A percentile compares a stretch with the other conserved stretches of the same genome.
Evolutionary conservation across 495 filamentous ascomycete genomes (phyloP).

Genomic region (Chaetomium fimeti): DNA sequence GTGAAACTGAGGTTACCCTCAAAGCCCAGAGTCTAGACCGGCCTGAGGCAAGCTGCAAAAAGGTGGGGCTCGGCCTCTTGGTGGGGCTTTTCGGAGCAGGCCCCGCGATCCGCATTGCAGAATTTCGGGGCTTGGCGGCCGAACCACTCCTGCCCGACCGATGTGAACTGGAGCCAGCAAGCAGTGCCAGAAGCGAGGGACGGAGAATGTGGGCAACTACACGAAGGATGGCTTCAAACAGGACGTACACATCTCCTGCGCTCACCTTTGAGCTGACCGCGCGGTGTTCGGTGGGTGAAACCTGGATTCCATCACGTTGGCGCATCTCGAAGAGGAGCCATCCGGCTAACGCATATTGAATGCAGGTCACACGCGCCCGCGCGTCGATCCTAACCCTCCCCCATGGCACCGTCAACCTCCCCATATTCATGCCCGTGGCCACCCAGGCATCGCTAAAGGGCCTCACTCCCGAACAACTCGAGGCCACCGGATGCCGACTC

Average conservation of each 20-base stretch:
- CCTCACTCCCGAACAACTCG: constrained; percentile 86
- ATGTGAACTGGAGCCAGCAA: constrained; percentile 1
- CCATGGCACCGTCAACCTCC: constrained; percentile 84
- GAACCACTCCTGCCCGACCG: background rate
- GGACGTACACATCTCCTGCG: constrained; percentile 52
- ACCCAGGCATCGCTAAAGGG: constrained; percentile 98
- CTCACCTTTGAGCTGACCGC: constrained; percentile 78
- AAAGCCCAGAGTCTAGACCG: background rate
- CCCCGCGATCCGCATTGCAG: background rate
- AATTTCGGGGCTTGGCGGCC: constrained; percentile 7
- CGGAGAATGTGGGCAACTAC: constrained; percentile 33
- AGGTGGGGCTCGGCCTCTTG: background rate
- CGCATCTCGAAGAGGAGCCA: background rate
- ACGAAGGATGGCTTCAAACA: constrained; percentile 49
- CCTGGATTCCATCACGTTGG: background rate
- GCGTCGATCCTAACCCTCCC: constrained; percentile 87
- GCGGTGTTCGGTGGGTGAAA: constrained; percentile 71
- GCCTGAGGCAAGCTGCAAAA: background rate
- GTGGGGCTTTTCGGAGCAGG: background rate
- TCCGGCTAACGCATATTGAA: background rate
- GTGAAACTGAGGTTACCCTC: background rate
- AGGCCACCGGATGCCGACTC: constrained; percentile 80
- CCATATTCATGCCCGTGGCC: constrained; percentile 97
- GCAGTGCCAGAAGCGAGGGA: background rate
- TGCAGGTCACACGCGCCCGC: constrained; percentile 88